Base-by-base conservation (phyloP, 345 rosid species). In the Xanthoceras sorbifolium region DNA sequence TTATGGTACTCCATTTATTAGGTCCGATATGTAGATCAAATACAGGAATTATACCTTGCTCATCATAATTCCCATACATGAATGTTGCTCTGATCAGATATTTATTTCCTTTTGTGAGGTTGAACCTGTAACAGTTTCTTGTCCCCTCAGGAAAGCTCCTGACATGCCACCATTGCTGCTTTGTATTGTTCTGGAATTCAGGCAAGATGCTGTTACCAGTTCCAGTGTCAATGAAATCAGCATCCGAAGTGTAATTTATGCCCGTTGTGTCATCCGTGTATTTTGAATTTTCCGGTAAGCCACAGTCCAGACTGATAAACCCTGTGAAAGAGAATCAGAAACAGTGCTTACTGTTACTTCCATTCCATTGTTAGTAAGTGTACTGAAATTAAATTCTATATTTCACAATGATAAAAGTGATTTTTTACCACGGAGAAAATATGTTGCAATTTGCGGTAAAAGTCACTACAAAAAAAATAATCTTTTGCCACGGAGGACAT, bases 261-360 rank as follows among this genome's bases (percentile, higher is more conserved):
- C 67, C 64, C 12, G 78, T 79, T 18, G 0, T 32, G 10, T 14
- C 20, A 64, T 75, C 75, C 0, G 34, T 28, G n/a, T 70, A 69
- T 12, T 8, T 61, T 0, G 66, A 52, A 26, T 34, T 52, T 5
- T 20, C 26, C 4, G 64, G 36, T 32, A 63, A 12, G 3, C 82
- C 82, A 25, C 82, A 79, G 55, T 79, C 82, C 32, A 79, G 34
- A 17, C 67, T 78, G 54, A 78, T 38, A 67, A 78, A 78, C 3
- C 81, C 81, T 78, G 77, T 1, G 4, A 76, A 6, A 76, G 18
- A 8, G 17, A 69, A 25, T 11, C 57, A 12, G 28, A 57, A 57
- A 54, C 23, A 54, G 60, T 54, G 17, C 57, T 50, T 50, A n/a
- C 60, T 18, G 60, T 57, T 57, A 57, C 28, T 57, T 57, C 62